Conservation (phyloP, 1,139 yeast species). For the Suhomyces ambrosiae region DNA sequence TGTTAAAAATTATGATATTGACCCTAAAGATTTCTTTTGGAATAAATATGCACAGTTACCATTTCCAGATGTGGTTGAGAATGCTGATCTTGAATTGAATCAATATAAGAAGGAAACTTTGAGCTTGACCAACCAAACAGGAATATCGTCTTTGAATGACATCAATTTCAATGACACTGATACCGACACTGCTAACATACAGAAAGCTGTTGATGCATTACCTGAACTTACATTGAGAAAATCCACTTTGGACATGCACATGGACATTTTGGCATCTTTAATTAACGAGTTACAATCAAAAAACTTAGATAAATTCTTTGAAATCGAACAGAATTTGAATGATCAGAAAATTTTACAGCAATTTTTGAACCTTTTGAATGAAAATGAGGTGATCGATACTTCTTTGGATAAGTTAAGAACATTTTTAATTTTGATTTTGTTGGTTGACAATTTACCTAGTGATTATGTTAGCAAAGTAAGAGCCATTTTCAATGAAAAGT, state of each 20-base stretch:
- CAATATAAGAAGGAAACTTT: slow-evolving; percentile 85
- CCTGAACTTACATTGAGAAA: slow-evolving; percentile 92
- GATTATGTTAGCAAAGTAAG: slow-evolving; percentile 71
- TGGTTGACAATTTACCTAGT: slow-evolving; percentile 56
- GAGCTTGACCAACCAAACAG: slow-evolving; percentile 79
- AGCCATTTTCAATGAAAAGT: slow-evolving; percentile 53
- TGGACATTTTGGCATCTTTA: slow-evolving; percentile 88
- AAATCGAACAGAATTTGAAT: slow-evolving; percentile 78
- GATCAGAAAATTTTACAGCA: slow-evolving; percentile 63
- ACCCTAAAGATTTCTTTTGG: slow-evolving; percentile 95
- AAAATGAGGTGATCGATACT: slow-evolving; percentile 51
- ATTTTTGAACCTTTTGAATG: slow-evolving; percentile 55
- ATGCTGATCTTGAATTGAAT: slow-evolving; percentile 81
- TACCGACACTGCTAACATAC: slow-evolving; percentile 71
- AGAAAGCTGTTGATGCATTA: slow-evolving; percentile 85
- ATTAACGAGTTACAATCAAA: slow-evolving; percentile 83
- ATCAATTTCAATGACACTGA: slow-evolving; percentile 64
- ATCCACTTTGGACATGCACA: slow-evolving; percentile 89
- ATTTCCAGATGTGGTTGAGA: slow-evolving; percentile 97
- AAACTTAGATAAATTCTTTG: slow-evolving; percentile 86
- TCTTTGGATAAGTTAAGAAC: slow-evolving; percentile 83
- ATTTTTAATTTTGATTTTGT: slow-evolving; percentile 67
- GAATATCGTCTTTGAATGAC: slow-evolving; percentile 69
- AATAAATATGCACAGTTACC: slow-evolving; percentile 78
- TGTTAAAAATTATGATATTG: slow-evolving; percentile 74